Evolutionary conservation across 495 filamentous ascomycete genomes (phyloP).

Genomic region (Podospora bellae-mahoneyi): DNA sequence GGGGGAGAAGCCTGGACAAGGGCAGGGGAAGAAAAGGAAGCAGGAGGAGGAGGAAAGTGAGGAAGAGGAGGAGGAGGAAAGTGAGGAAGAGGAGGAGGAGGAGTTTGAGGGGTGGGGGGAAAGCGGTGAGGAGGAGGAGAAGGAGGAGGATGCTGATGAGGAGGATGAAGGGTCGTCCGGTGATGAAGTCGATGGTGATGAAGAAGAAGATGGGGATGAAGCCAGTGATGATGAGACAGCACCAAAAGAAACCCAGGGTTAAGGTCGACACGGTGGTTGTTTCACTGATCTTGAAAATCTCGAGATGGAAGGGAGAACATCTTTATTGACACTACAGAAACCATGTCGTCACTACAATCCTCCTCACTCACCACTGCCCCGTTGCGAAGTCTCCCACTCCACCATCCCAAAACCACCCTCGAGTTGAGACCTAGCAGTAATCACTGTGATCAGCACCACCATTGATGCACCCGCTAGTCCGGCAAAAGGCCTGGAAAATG

Average conservation of each 20-base stretch:
- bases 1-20: slow-evolving; percentile 11
- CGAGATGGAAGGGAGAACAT: not conserved
- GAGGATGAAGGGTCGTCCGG: slow-evolving; percentile 1
- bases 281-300: not conserved
- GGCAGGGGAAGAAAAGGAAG: slow-evolving; percentile 26
- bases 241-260: not conserved
- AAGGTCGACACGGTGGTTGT: not conserved
- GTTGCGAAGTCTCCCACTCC: not conserved
- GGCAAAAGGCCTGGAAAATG: not conserved
- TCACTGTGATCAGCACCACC: not conserved
- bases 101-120: slow-evolving; percentile 14
- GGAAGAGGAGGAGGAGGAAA: slow-evolving; percentile 8
- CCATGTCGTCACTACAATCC: not conserved
- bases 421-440: not conserved
- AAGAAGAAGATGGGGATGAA: not conserved
- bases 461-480: not conserved
- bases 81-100: slow-evolving; percentile 13
- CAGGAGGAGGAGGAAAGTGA: slow-evolving; percentile 12
- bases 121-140: slow-evolving; percentile 11
- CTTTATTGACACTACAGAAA: not conserved
- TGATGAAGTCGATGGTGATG: not conserved
- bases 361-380: not conserved
- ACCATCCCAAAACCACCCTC: not conserved
- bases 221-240: not conserved
- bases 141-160: not conserved